phyloP scores from a whole-genome alignment of 306 rosid genomes.

The Purshia tridentata region DNA sequence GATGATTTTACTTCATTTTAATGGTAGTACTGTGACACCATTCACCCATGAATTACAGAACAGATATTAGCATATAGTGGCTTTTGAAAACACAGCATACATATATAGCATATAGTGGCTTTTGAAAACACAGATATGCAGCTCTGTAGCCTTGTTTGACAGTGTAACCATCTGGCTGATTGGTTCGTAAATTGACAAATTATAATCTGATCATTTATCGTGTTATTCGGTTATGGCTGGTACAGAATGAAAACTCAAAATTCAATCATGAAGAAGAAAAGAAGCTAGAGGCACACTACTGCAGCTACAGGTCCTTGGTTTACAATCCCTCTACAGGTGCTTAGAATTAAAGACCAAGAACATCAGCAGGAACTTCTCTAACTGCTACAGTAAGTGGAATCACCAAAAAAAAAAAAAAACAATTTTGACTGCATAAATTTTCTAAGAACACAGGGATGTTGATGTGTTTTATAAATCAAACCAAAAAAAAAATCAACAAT shows the following conservation, averaged over 20 bases:
- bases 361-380: neutral
- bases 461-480: too few relatives aligned
- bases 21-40: too few relatives aligned
- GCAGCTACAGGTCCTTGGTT: neutral
- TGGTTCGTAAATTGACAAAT: neutral
- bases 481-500: too few relatives aligned
- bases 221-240: neutral
- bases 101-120: neutral
- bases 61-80: too few relatives aligned
- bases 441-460: too few relatives aligned
- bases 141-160: neutral
- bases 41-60: too few relatives aligned
- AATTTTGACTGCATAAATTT: too few relatives aligned
- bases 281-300: conserved; percentile 5
- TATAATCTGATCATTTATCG: neutral
- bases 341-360: neutral
- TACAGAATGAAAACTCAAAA: neutral
- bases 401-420: too few relatives aligned
- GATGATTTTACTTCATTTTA: too few relatives aligned
- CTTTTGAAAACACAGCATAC: too few relatives aligned
- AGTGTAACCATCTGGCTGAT: neutral
- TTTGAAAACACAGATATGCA: neutral
- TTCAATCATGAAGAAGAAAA: neutral
- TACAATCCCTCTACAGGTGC: neutral
- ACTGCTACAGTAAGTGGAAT: neutral